Conservation (phyloP, 78 protist species). For the Dictyostelium brefeldianum region DNA sequence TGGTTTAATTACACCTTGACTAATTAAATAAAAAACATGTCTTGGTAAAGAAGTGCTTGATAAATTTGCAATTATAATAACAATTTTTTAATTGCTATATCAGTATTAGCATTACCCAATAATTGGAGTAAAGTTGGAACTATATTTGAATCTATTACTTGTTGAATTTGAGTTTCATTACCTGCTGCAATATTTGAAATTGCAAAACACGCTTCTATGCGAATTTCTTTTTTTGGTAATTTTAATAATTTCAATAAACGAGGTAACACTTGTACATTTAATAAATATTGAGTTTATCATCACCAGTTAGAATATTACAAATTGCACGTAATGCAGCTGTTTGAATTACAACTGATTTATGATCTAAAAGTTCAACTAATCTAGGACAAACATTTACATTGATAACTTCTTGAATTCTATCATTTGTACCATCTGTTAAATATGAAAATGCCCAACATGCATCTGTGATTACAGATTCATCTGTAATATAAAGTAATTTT, state of each 20-base stretch:
- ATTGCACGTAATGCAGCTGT: conserved; percentile 96
- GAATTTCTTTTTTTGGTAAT: conserved; percentile 57
- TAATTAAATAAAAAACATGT: too few relatives aligned
- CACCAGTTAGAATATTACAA: conserved; percentile 98
- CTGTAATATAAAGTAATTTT: conserved; percentile 73
- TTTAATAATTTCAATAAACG: conserved; percentile 26
- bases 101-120: too few relatives aligned
- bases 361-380: conserved; percentile 84
- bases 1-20: too few relatives aligned
- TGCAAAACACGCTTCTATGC: conserved; percentile 98
- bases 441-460: conserved; percentile 97
- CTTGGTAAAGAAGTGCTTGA: too few relatives aligned
- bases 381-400: conserved; percentile 75
- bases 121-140: too few relatives aligned
- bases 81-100: too few relatives aligned
- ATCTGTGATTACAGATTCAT: conserved; percentile 93
- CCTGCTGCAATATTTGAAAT: conserved; percentile 98
- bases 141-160: conserved; percentile 92
- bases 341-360: conserved; percentile 48
- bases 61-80: too few relatives aligned
- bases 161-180: conserved; percentile 90
- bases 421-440: conserved; percentile 86
- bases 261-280: conserved; percentile 81
- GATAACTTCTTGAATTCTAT: conserved; percentile 85
- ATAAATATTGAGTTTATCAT: conserved; percentile 93